Conservation (phyloP, 1,284 basidiomycete species). For the Microbotryum silenes-acaulis region DNA sequence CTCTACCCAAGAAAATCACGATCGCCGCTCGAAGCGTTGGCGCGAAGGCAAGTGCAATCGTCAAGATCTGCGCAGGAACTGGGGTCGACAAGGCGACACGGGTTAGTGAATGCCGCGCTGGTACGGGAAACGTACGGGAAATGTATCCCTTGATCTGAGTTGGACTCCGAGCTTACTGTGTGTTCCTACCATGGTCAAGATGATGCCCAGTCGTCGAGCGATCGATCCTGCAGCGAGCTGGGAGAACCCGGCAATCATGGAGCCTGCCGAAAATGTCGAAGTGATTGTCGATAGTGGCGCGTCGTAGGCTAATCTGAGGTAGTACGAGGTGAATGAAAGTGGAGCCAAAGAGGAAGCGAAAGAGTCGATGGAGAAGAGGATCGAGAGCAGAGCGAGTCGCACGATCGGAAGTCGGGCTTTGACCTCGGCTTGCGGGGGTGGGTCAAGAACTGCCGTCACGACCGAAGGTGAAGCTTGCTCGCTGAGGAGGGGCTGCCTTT, state of each 20-base stretch:
- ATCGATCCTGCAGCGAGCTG: slow-evolving; percentile 18
- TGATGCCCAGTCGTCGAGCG: slow-evolving; percentile 16
- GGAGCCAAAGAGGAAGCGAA: slow-evolving; percentile 24
- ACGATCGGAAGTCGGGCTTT: slow-evolving; percentile 6
- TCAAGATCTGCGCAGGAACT: slow-evolving; percentile 25
- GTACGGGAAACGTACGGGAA: neutral
- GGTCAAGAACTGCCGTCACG: neutral
- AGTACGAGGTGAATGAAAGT: slow-evolving; percentile 27
- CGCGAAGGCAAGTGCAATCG: slow-evolving; percentile 17
- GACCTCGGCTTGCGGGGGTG: neutral
- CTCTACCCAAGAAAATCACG: slow-evolving; percentile 15
- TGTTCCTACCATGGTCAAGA: slow-evolving; percentile 27
- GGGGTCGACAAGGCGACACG: neutral
- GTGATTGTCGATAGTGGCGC: slow-evolving; percentile 20
- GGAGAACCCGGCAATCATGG: slow-evolving; percentile 11
- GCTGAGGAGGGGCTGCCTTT: slow-evolving; percentile 19
- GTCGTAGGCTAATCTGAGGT: slow-evolving; percentile 7
- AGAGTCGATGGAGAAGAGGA: slow-evolving; percentile 27
- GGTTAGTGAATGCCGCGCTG: too few relatives aligned
- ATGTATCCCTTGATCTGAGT: neutral
- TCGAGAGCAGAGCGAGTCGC: slow-evolving; percentile 18
- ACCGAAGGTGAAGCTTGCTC: neutral
- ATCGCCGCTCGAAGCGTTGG: slow-evolving; percentile 13
- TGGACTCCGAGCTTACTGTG: slow-evolving; percentile 6
- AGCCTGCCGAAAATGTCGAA: slow-evolving; percentile 12